phyloP scores from a whole-genome alignment of 495 filamentous ascomycete species.

The Penicillium paxilli region DNA sequence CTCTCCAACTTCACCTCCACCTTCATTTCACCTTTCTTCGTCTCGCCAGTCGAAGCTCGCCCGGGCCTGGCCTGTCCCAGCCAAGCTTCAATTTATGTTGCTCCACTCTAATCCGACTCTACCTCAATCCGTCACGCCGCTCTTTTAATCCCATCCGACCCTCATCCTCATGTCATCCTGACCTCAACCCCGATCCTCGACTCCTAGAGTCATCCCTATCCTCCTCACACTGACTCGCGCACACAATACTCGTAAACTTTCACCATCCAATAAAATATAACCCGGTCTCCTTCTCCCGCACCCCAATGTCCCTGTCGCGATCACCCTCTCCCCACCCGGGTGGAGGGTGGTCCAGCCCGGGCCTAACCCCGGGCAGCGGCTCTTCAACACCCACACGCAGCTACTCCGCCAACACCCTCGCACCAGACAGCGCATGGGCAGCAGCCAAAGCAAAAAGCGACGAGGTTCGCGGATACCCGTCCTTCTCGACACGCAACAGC shows the following conservation, averaged over 20 bases:
- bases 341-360: conserved; percentile 86
- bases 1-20: background rate
- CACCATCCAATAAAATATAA: too few relatives aligned
- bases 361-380: conserved; percentile 69
- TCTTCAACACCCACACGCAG: conserved; percentile 61
- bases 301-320: conserved; percentile 76
- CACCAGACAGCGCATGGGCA: conserved; percentile 72
- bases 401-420: conserved; percentile 35
- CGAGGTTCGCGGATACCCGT: conserved; percentile 72
- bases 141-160: conserved; percentile 6
- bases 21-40: too few relatives aligned
- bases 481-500: conserved; percentile 75
- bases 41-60: background rate
- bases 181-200: conserved; percentile 10
- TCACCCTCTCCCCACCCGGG: conserved; percentile 79
- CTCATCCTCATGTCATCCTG: conserved; percentile 15
- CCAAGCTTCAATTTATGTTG: too few relatives aligned
- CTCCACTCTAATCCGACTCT: conserved; percentile 3
- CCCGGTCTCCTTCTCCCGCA: background rate
- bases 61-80: conserved; percentile 9
- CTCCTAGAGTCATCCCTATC: conserved; percentile 1
- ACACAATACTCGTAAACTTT: too few relatives aligned
- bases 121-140: conserved; percentile 12
- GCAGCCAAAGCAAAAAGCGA: conserved; percentile 75
- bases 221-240: background rate